A percentile compares a stretch with the other conserved stretches of the same genome.
Conservation (phyloP, 225 moss, liverwort and hornwort genomes). For the Takakia lepidozioides region DNA sequence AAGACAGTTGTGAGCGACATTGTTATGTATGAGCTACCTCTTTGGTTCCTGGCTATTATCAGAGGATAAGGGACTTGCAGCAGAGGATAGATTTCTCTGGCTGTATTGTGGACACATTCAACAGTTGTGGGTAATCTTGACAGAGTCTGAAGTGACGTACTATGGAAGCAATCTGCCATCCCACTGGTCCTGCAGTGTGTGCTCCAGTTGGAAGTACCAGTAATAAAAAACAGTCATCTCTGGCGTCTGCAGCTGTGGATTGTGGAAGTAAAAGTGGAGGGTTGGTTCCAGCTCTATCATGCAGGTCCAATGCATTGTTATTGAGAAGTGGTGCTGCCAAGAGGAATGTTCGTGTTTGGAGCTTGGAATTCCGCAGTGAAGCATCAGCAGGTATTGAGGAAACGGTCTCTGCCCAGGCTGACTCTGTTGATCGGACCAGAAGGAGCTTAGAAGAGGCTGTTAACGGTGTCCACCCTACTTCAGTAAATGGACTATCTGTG, state of each 20-base stretch:
- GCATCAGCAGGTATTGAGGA: conserved; percentile 29
- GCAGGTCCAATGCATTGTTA: conserved; percentile 16
- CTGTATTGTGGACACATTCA: no score
- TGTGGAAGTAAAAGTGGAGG: conserved; percentile 20
- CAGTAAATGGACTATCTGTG: conserved; percentile 20
- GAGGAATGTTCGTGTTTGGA: conserved; percentile 21
- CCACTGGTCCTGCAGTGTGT: conserved; percentile 15
- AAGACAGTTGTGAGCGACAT: no score
- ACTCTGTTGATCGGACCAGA: neutral
- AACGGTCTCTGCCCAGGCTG: conserved; percentile 12
- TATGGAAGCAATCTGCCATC: conserved; percentile 44
- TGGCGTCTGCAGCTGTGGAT: conserved; percentile 11
- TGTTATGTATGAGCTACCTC: no score
- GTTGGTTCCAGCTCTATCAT: conserved; percentile 14
- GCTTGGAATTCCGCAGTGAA: conserved; percentile 30
- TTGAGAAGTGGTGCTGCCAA: conserved; percentile 9
- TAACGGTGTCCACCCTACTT: conserved; percentile 19
- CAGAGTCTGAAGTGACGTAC: no score
- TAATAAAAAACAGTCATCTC: conserved; percentile 10
- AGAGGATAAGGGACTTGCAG: no score
- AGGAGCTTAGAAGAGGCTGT: conserved; percentile 15
- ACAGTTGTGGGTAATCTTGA: no score
- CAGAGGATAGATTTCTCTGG: no score
- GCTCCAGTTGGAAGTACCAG: conserved; percentile 8
- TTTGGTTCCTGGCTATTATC: no score